Evolutionary conservation across 805 yeast species (phyloP), one percentile per base, ranked within the genome.

Genomic region (Hermanozyma aechmeae): DNA sequence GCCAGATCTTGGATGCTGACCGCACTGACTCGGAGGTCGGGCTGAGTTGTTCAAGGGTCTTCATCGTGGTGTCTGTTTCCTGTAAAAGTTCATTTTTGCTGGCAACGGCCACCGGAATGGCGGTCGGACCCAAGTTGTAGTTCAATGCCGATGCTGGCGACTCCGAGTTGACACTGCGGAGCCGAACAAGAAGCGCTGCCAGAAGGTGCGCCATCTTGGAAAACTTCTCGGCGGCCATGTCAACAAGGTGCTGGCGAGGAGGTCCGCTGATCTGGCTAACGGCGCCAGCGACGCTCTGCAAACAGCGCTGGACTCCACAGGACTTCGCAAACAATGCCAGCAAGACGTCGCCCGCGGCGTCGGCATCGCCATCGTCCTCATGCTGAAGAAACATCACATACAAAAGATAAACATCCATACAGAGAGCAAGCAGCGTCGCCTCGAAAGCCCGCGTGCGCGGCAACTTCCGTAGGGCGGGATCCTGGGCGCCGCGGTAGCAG

Each of bases 171-270:
- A n/a, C n/a, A n/a, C n/a, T n/a, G n/a, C n/a, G n/a, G n/a, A n/a
- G n/a, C n/a, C 65, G 38, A 10, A 56, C 37, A 15, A 57, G 37
- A 5, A 58, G 40, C 4, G 60, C 64, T n/a, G 55, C 47, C 2
- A 55, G 33, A 25, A 53, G 37, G 23, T 58, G 64, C 5, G 56
- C 44, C 13, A 46, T 26, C n/a, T 60, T 35, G 6, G 53, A 46
- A 30, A 58, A 34, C 6, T 46, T 33, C 27, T 58, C 65, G 5
- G 52, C 49, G 3, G 53, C 35, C 0, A 51, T 42, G 31, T 45
- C 45, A 15, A 48, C 32, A 3, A 51, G 37, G 29, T 53, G 54
- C 13, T 40, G 49, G 2, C n/a, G n/a, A n/a, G n/a, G n/a, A n/a
- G n/a, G n/a, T n/a, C n/a, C n/a, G n/a, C n/a, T n/a, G n/a, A n/a